phyloP scores from a whole-genome alignment of 2,329 filamentous ascomycete species.

The Stenocarpella maydis region DNA sequence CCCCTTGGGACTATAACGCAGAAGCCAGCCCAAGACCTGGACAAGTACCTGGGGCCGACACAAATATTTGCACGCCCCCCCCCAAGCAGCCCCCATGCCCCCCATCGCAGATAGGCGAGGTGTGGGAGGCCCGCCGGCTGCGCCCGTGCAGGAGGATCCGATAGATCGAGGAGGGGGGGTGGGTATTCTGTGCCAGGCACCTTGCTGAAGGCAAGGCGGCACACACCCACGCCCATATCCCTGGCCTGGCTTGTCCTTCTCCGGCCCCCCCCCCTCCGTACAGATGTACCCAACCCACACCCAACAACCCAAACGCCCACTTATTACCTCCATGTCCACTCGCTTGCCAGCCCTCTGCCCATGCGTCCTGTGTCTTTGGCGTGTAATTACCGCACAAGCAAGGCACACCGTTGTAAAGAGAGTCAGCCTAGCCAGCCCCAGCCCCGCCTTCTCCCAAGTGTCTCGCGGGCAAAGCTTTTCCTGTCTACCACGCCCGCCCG shows the following conservation, averaged over 20 bases:
- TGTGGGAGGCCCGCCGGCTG: constrained; percentile 22
- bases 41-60: background rate
- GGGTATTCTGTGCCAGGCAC: too few species aligned
- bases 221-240: background rate
- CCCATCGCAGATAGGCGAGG: constrained; percentile 21
- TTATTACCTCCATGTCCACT: background rate
- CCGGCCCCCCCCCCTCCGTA: background rate
- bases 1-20: background rate
- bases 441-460: background rate
- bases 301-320: background rate
- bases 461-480: background rate
- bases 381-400: constrained; percentile 22
- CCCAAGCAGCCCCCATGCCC: constrained; percentile 17
- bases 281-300: background rate
- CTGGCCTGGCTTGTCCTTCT: background rate
- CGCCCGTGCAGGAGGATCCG: constrained; percentile 11
- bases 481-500: background rate
- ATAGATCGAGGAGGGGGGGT: constrained; percentile 10
- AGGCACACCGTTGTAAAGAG: constrained; percentile 19
- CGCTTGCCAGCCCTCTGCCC: background rate
- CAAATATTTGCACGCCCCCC: constrained; percentile 6
- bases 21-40: background rate
- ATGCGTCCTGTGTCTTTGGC: constrained; percentile 14
- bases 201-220: too few species aligned
- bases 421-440: background rate